phyloP scores from a whole-genome alignment of 1,139 yeast genomes.

The Suhomyces ambrosiae region DNA sequence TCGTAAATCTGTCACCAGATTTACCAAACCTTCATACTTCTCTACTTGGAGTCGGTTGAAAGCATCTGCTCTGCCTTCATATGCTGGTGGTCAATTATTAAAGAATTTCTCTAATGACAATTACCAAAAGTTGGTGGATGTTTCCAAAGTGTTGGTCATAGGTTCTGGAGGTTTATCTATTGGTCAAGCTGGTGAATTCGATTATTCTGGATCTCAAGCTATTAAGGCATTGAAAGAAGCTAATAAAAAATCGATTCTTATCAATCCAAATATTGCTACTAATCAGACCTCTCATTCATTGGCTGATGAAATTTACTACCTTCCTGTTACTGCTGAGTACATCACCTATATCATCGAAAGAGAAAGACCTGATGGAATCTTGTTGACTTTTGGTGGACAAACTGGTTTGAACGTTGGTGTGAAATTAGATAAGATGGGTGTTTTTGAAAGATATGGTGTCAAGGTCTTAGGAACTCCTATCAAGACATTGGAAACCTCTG shows the following conservation, averaged over 20 bases:
- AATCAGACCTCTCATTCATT: conserved; percentile 95
- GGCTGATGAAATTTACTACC: conserved; percentile 92
- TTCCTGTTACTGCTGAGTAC: conserved; percentile 96
- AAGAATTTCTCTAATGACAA: conserved; percentile 48
- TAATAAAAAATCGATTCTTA: conserved; percentile 77
- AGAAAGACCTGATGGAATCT: conserved; percentile 94
- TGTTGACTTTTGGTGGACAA: conserved; percentile 97
- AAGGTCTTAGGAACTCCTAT: conserved; percentile 98
- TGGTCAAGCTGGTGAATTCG: conserved; percentile 99
- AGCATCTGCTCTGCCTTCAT: conserved; percentile 28
- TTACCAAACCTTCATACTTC: conserved; percentile 9
- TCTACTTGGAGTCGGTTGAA: conserved; percentile 12
- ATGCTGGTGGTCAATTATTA: conserved; percentile 60
- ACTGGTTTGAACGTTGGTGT: conserved; percentile 97
- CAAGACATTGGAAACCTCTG: conserved; percentile 91
- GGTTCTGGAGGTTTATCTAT: conserved; percentile 98
- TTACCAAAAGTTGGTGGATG: conserved; percentile 70
- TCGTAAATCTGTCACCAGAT: conserved; percentile 8
- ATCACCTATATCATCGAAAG: conserved; percentile 91
- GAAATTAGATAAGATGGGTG: conserved; percentile 89
- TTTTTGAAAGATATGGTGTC: conserved; percentile 84
- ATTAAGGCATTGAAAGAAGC: conserved; percentile 95
- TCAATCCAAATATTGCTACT: conserved; percentile 97
- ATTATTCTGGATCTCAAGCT: conserved; percentile 97
- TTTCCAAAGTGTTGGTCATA: conserved; percentile 83